Evolutionary conservation across 257 asterid species (phyloP).

Genomic region (Salvia miltiorrhiza): DNA sequence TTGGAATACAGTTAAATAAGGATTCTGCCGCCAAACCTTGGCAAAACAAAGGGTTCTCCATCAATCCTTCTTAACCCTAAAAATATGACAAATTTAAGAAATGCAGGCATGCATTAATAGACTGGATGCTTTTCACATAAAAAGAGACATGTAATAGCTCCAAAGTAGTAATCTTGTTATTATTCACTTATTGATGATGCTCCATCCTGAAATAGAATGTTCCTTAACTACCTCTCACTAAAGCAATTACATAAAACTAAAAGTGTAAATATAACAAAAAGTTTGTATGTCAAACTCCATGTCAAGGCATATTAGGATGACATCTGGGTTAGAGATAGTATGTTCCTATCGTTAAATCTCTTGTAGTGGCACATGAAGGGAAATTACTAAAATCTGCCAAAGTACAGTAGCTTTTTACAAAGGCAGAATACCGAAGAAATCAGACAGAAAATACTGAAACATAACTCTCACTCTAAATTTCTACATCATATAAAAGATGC

Average conservation of each 20-base stretch:
- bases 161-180: no score
- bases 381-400: background rate
- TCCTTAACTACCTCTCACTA: background rate
- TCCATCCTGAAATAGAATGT: background rate
- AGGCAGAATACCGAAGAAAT: background rate
- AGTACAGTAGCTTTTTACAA: background rate
- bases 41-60: conserved; percentile 3
- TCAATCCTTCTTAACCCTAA: conserved; percentile 22
- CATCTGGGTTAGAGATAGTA: background rate
- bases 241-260: background rate
- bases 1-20: conserved; percentile 20
- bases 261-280: background rate
- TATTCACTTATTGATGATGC: background rate
- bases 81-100: conserved; percentile 16
- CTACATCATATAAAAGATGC: background rate
- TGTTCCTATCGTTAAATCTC: background rate
- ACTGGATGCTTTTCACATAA: background rate
- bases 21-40: background rate
- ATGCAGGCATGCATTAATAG: no score
- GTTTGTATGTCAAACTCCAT: background rate
- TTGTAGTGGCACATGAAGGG: background rate
- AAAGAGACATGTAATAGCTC: background rate
- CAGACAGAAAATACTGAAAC: background rate
- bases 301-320: background rate
- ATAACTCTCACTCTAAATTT: background rate